Evolutionary conservation across 140 eudicot species (phyloP), one percentile per base, ranked within the genome.

Genomic region (Oenanthe javanica): DNA sequence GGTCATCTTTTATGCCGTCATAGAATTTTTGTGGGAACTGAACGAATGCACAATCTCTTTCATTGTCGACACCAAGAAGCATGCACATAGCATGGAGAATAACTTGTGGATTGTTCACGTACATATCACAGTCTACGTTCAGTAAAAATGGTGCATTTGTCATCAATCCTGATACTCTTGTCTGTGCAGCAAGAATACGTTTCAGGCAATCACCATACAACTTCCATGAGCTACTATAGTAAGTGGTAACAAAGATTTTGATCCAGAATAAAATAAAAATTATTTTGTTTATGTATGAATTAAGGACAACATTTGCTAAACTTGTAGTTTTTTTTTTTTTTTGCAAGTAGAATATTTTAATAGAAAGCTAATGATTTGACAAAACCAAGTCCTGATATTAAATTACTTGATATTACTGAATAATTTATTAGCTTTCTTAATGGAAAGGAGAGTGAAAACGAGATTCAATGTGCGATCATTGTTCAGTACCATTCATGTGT

Each of bases 91-190:
- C 92, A 55, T 90, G 90, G 31, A 86, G 87, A 51, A 86, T 70
- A 27, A 83, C 84, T 82, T 75, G 82, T 18, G 96, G 92, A 78
- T 90, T 90, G 72, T 90, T 88, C 15, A 82, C 92, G 61, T 81
- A 80, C 92, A 90, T 90, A 81, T 90, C 96, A 72, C 93, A 91
- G 57, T 89, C 91, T 51, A 88, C 86, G 78, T 91, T 89, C 75
- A 91, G 51, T 89, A 89, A 83, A 83, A 87, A 66, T 5, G 91
- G 85, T 21, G 96, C 91, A 80, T 88, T 90, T 63, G 96, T 90
- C 91, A 86, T 88, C 66, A 90, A 51, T 72, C 92, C 94, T 5
- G 94, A 90, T 21, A 90, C 94, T 88, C 94, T 83, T 2, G 86
- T 40, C 94, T 90, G 89, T 14, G 3, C 74, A 67, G 46, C 43